Percentiles rank a stretch among this genome's conserved stretches.
phyloP scores from a whole-genome alignment of 768 basidiomycete genomes.

The Exsudoporus frostii region DNA sequence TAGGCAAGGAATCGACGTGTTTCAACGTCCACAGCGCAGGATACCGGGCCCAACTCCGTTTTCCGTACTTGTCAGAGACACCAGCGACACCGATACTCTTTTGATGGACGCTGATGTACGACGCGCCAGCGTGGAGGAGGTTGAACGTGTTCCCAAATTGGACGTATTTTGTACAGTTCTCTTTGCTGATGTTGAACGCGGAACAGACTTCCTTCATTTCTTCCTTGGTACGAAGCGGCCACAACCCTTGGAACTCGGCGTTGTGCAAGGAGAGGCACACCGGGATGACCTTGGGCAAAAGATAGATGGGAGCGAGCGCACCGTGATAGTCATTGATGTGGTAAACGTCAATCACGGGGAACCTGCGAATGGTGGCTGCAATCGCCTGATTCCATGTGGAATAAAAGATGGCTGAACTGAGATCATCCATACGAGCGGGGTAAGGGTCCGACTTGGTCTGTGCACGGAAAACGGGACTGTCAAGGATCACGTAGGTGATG shows the following conservation, averaged over 20 bases:
- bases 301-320: conserved; percentile 85
- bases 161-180: conserved; percentile 93
- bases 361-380: conserved; percentile 83
- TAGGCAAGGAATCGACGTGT: conserved; percentile 92
- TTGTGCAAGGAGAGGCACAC: conserved; percentile 92
- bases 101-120: conserved; percentile 89
- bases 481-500: conserved; percentile 92
- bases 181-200: conserved; percentile 96
- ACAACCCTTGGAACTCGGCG: conserved; percentile 95
- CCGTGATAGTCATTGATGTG: conserved; percentile 97
- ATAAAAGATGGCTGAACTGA: conserved; percentile 95
- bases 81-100: conserved; percentile 93
- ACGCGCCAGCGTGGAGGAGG: conserved; percentile 87
- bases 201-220: conserved; percentile 99
- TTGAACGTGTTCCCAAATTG: conserved; percentile 99
- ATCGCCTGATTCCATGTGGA: conserved; percentile 99
- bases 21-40: conserved; percentile 95
- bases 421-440: conserved; percentile 95
- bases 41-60: conserved; percentile 95
- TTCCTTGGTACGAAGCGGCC: conserved; percentile 94
- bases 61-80: conserved; percentile 97
- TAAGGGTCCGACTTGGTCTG: conserved; percentile 96
- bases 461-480: conserved; percentile 94
- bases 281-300: conserved; percentile 87
- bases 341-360: conserved; percentile 88